Percentiles rank a stretch among this genome's conserved stretches.
Evolutionary conservation across 768 basidiomycete genomes (phyloP).

Genomic region (Phanerodontia chrysosporium): DNA sequence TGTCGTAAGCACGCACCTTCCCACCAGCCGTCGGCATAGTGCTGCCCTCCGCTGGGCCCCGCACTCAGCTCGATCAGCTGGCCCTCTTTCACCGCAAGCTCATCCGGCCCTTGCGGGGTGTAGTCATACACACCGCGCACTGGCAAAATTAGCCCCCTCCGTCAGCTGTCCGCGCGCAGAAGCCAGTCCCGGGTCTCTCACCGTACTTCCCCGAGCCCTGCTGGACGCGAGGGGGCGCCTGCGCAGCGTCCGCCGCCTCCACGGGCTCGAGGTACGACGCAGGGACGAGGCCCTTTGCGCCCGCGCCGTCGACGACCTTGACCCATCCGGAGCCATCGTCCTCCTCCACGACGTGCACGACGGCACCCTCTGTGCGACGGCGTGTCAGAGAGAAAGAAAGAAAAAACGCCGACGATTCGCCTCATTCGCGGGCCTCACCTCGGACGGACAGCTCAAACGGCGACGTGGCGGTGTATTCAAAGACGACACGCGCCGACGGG

Average conservation of each 20-base stretch:
- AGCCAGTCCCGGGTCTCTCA: constrained; percentile 27
- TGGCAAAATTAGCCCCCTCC: constrained; percentile 23
- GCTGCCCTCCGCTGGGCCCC: constrained; percentile 55
- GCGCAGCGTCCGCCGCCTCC: constrained; percentile 22
- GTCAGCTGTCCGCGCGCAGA: neutral
- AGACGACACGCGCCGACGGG: constrained; percentile 59
- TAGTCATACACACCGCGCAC: constrained; percentile 85
- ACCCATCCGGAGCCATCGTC: constrained; percentile 89
- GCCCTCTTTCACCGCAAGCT: constrained; percentile 59
- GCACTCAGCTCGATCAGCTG: constrained; percentile 61
- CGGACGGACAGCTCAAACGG: constrained; percentile 71
- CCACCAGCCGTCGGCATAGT: constrained; percentile 82
- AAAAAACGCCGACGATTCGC: constrained; percentile 2
- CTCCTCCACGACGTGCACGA: constrained; percentile 66
- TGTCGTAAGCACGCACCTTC: constrained; percentile 54
- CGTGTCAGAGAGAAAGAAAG: neutral
- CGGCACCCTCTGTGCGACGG: constrained; percentile 48
- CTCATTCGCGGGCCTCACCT: constrained; percentile 35
- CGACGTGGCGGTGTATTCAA: constrained; percentile 71
- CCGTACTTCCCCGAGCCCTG: constrained; percentile 47
- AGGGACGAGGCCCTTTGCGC: constrained; percentile 72
- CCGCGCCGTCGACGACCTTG: constrained; percentile 59
- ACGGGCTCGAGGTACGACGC: constrained; percentile 66
- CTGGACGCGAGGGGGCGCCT: constrained; percentile 5
- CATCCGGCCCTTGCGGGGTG: constrained; percentile 65